A percentile compares a stretch with the other conserved stretches of the same genome.
These are phyloP conservation scores for Penicillium sp. DNA, from an alignment of 2,329 filamentous ascomycete species.

Conservation along the genomic window DNA sequence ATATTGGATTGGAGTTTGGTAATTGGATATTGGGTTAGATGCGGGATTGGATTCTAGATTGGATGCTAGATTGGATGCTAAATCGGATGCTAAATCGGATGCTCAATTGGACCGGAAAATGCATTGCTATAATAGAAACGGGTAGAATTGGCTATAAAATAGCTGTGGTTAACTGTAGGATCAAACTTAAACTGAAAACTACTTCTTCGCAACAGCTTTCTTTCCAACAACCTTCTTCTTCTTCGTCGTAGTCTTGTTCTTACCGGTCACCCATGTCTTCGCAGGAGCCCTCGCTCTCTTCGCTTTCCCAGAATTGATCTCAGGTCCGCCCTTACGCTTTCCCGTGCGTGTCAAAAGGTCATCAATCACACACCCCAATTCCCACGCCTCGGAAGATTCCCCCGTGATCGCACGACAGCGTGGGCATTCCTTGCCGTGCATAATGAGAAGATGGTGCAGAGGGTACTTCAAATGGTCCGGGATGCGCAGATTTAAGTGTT, in stretches of 20 bases:
- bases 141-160: no score
- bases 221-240: neutral
- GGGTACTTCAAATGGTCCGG: conserved; percentile 67
- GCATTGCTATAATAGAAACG: no score
- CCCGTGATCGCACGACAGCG: conserved; percentile 65
- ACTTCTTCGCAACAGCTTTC: no score
- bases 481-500: conserved; percentile 64
- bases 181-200: no score
- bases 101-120: no score
- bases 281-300: neutral
- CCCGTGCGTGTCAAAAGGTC: conserved; percentile 64
- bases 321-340: conserved; percentile 45
- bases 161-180: no score
- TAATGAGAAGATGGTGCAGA: conserved; percentile 65
- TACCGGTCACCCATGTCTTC: no score
- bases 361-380: conserved; percentile 66
- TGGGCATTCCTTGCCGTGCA: conserved; percentile 65
- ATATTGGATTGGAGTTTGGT: no score
- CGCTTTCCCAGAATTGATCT: neutral
- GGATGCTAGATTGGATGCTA: no score
- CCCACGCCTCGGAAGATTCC: conserved; percentile 65
- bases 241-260: neutral
- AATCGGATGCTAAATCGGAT: no score
- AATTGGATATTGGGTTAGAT: no score
- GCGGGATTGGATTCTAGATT: no score